Evolutionary conservation across 139 green algal genomes (phyloP), one percentile per base, ranked within the genome.

Genomic region (Microglena sp.): DNA sequence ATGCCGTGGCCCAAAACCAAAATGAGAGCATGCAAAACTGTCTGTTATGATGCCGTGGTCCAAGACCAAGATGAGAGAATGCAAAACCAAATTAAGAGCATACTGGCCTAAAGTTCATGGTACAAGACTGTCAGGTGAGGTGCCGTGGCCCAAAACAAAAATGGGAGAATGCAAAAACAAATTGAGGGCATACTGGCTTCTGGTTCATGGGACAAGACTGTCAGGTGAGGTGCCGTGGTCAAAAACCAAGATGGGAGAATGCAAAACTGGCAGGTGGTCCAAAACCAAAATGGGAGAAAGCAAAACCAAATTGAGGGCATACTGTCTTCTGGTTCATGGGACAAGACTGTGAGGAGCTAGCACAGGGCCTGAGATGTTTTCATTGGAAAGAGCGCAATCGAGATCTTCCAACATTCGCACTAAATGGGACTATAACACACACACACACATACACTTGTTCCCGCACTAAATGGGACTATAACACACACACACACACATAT

Each of bases 331-430:
- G 79, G 57, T 45, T 93, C 86, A 31, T 99, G 93, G 93, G 93
- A 98, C 81, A 83, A 85, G 56, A 90, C 76, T 1, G 74, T 75
- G 11, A 68, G 50, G 56, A n/a, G n/a, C n/a, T n/a, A n/a, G n/a
- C n/a, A n/a, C 40, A 50, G 89, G 32, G 79, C 87, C 22, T 97
- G 91, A 91, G 84, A 97, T 68, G 83, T 95, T 35, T 96, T 95
- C 60, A 66, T 29, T 36, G 74, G 78, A 40, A 50, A 50, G 40
- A 18, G 40, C 18, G n/a, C n/a, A n/a, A 50, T 18, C 11, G 11
- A 50, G 15, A 50, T 18, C 15, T 18, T 24, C 40, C 15, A 11
- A 50, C 40, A 50, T 18, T 24, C 40, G 18, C 40, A 50, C 40
- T 24, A 11, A 50, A 11, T 24, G 15, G 40, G 15, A 50, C 40